phyloP scores from a whole-genome alignment of 176 grass and related monocot genomes.

The Eleusine indica region DNA sequence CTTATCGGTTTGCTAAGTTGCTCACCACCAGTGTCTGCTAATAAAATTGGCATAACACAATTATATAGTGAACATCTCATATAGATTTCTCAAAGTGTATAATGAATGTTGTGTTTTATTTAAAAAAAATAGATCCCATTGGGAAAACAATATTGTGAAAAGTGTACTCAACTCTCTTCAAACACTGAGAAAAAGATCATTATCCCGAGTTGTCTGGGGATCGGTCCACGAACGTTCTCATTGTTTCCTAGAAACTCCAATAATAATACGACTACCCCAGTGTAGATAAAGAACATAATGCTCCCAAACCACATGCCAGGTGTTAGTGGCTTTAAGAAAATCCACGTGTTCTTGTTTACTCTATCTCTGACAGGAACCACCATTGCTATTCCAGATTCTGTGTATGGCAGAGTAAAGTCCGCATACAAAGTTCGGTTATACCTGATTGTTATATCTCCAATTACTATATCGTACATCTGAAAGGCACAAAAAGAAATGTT shows the following conservation, averaged over 20 bases:
- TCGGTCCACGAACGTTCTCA: not conserved
- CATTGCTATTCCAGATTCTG: conserved; percentile 56
- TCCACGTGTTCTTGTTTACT: conserved; percentile 38
- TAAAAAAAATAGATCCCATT: not conserved
- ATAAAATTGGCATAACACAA: not conserved
- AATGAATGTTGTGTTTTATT: not conserved
- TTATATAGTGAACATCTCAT: not conserved
- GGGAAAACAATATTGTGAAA: conserved; percentile 1
- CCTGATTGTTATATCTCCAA: conserved; percentile 68
- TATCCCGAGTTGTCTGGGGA: conserved; percentile 25
- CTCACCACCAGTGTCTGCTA: not conserved
- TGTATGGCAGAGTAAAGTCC: conserved; percentile 63
- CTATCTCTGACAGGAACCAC: conserved; percentile 43
- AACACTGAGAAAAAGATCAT: conserved; percentile 53
- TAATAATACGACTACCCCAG: conserved; percentile 50
- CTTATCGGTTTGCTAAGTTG: not conserved
- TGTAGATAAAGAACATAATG: conserved; percentile 49
- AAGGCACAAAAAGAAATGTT: not conserved
- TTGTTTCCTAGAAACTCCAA: conserved; percentile 54
- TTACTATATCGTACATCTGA: conserved; percentile 45
- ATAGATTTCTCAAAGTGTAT: not conserved
- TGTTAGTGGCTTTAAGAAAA: conserved; percentile 67
- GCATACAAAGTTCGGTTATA: conserved; percentile 41
- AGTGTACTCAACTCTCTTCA: conserved; percentile 45
- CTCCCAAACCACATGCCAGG: conserved; percentile 53